Conservation (phyloP, 2,329 filamentous ascomycete species). For the Aspergillus sp. region DNA sequence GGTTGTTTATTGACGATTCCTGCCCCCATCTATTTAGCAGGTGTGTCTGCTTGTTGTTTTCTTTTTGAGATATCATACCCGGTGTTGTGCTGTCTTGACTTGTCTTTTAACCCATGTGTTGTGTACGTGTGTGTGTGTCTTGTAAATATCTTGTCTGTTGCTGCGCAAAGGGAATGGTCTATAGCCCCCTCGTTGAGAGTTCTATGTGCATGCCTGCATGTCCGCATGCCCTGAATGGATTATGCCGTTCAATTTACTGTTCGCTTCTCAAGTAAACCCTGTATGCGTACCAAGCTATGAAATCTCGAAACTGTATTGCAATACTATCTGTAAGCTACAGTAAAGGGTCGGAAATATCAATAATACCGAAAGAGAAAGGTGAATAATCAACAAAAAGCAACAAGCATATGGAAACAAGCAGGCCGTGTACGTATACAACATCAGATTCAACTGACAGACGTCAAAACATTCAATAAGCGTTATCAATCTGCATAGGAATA, state of each 20-base stretch:
- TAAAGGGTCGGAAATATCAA: no score
- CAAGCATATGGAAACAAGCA: not conserved
- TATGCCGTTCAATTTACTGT: not conserved
- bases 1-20: not conserved
- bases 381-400: not conserved
- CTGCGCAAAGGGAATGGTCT: not conserved
- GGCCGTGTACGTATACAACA: not conserved
- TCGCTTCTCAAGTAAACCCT: not conserved
- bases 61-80: slow-evolving; percentile 4
- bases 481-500: not conserved
- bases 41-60: not conserved
- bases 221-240: slow-evolving; percentile 1
- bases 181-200: not conserved
- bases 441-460: not conserved
- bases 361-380: no score
- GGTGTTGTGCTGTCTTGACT: slow-evolving; percentile 1
- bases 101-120: not conserved
- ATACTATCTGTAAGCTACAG: no score
- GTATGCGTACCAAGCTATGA: not conserved
- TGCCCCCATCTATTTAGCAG: slow-evolving; percentile 1
- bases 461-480: not conserved
- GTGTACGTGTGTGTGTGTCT: not conserved
- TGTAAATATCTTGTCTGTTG: slow-evolving; percentile 2
- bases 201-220: slow-evolving; percentile 3
- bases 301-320: no score